Evolutionary conservation across 2,329 filamentous ascomycete species (phyloP).

Genomic region (Aspergillus sojae): DNA sequence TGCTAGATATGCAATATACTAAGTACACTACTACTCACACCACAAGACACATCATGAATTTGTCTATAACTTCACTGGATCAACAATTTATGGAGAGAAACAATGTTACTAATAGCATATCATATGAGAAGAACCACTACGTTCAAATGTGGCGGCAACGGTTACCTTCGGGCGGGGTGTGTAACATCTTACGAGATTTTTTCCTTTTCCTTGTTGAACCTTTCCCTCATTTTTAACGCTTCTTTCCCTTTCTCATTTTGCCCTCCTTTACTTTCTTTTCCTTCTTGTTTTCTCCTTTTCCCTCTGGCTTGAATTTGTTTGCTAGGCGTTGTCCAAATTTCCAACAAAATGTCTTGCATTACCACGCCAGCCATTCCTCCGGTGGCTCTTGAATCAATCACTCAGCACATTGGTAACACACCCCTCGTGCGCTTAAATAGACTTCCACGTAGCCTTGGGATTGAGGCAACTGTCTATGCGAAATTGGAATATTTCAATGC

Average conservation of each 20-base stretch:
- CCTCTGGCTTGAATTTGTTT: not conserved
- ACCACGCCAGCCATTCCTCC: conserved; percentile 57
- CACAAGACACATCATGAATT: not conserved
- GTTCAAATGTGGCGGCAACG: conserved; percentile 9
- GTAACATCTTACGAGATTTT: conserved; percentile 19
- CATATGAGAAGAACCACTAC: not conserved
- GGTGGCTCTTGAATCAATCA: conserved; percentile 66
- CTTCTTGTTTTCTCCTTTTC: not conserved
- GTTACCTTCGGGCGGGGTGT: conserved; percentile 28
- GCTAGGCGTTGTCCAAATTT: not conserved
- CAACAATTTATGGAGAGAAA: not conserved
- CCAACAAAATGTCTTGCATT: conserved; percentile 48
- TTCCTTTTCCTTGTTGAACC: conserved; percentile 7
- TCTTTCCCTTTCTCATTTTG: not conserved
- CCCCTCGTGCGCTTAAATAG: conserved; percentile 94
- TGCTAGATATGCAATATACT: not conserved
- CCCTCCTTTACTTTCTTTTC: conserved; percentile 7
- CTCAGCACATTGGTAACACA: conserved; percentile 90
- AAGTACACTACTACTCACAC: not conserved
- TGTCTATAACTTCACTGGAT: not conserved
- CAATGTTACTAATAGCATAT: not conserved
- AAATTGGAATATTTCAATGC: conserved; percentile 95
- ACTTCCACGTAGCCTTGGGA: conserved; percentile 85
- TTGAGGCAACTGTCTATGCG: conserved; percentile 85
- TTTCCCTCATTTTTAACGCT: not conserved